phyloP scores from a whole-genome alignment of 495 filamentous ascomycete species.

The Wilcoxina mikolae region DNA sequence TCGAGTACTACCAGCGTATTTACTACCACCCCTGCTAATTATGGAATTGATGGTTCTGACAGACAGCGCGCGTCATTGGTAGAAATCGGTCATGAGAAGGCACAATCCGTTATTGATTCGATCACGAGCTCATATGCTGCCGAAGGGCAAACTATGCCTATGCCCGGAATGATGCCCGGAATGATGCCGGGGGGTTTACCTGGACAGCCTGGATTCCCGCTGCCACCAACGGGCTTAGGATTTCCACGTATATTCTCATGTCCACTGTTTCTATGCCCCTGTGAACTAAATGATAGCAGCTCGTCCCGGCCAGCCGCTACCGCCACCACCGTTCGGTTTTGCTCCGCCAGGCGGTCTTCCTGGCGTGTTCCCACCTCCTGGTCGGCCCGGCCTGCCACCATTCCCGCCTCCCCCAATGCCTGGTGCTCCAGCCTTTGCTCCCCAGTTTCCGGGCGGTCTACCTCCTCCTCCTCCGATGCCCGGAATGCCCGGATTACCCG shows the following conservation, averaged over 20 bases:
- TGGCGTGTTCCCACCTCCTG: constrained; percentile 29
- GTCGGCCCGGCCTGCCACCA: constrained; percentile 44
- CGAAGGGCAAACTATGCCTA: constrained; percentile 62
- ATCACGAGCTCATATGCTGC: constrained; percentile 91
- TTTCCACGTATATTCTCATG: constrained; percentile 41
- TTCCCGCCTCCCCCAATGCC: constrained; percentile 45
- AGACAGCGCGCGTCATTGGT: neutral
- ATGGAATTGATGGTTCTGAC: neutral
- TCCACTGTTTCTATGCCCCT: neutral
- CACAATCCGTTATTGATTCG: constrained; percentile 91
- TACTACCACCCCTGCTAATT: constrained; percentile 4
- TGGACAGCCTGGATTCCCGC: constrained; percentile 27
- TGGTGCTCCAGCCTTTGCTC: constrained; percentile 28
- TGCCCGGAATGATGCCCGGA: constrained; percentile 14
- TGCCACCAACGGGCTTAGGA: constrained; percentile 38
- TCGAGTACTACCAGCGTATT: constrained; percentile 94
- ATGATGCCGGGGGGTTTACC: constrained; percentile 32
- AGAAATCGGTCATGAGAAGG: constrained; percentile 98
- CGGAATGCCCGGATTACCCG: constrained; percentile 29
- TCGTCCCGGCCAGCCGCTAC: constrained; percentile 37
- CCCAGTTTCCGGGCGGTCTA: constrained; percentile 33
- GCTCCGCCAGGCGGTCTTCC: constrained; percentile 25
- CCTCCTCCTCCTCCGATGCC: constrained; percentile 31
- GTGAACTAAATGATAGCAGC: constrained; percentile 17
- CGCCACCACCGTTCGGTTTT: constrained; percentile 43